Evolutionary conservation across 148 eudicot species (phyloP).

Genomic region (Camellia lanceoleosa): DNA sequence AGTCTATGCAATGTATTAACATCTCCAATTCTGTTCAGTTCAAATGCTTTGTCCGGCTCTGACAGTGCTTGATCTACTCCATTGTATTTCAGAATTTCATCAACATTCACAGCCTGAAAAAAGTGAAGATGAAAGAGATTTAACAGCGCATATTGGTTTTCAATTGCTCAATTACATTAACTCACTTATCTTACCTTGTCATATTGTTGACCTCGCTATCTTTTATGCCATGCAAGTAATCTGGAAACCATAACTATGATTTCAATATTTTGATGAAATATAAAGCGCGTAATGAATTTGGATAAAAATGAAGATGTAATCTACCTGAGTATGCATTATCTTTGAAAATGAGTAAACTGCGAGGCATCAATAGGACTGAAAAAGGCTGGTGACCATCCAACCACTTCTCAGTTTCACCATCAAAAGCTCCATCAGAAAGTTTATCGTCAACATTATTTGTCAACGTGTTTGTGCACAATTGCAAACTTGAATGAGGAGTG

Average conservation of each 20-base stretch:
- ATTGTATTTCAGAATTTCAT: conserved; percentile 17
- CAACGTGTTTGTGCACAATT: conserved; percentile 16
- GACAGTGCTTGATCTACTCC: conserved; percentile 19
- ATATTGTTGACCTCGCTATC: conserved; percentile 55
- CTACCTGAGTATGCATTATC: conserved; percentile 81
- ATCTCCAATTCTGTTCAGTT: conserved; percentile 21
- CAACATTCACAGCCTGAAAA: conserved; percentile 63
- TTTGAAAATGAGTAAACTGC: conserved; percentile 84
- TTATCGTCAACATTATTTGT: conserved; percentile 21
- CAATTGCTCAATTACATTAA: neutral
- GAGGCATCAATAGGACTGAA: conserved; percentile 76
- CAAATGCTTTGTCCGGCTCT: conserved; percentile 15
- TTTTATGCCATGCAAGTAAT: conserved; percentile 86
- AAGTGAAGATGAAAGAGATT: neutral
- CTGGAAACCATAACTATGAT: conserved; percentile 29
- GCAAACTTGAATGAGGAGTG: conserved; percentile 65
- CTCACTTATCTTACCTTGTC: conserved; percentile 46
- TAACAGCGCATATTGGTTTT: neutral
- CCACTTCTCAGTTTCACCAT: neutral
- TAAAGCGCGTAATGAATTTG: neutral
- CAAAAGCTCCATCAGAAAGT: conserved; percentile 16
- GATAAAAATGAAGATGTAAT: neutral
- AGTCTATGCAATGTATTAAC: conserved; percentile 38
- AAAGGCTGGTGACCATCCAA: conserved; percentile 37
- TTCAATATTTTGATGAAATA: conserved; percentile 10